Evolutionary conservation across 176 grass and related monocot genomes (phyloP), one percentile per base, ranked within the genome.

Genomic region (Melocanna baccifera): DNA sequence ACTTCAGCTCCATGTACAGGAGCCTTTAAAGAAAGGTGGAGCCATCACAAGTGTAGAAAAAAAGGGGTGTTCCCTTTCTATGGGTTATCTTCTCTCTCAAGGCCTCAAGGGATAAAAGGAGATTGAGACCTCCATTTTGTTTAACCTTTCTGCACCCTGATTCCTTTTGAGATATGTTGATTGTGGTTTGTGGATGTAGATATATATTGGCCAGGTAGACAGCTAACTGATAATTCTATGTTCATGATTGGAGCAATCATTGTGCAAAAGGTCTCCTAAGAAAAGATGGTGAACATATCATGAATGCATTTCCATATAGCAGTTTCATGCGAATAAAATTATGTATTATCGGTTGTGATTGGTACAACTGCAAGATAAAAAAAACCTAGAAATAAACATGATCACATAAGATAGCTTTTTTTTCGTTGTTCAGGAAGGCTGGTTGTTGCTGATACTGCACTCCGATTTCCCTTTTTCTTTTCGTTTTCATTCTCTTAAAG

Each of bases 211-310:
- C 23, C 59, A 78, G 39, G 62, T 69, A 43, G 32, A 12, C 58
- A 36, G 29, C 29, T 41, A 59, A 72, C 67, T 59, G 67, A 65
- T 67, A 78, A 82, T 83, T 86, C n/a, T 58, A 41, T 9, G n/a
- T 73, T 81, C 53, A 71, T 84, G 84, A 83, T 87, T 84, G 75
- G 41, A 19, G 10, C 80, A 80, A 91, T 87, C 75, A 87, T 76
- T 87, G 69, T 57, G 71, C 67, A 62, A 45, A 87, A 82, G 52
- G 62, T 62, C n/a, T 62, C 10, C 48, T 76, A 76, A 39, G 62
- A 53, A 71, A 71, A 41, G 40, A 80, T 75, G 12, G 61, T 61
- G 56, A 46, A 71, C 26, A 87, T 5, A 76, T 15, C 52, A 23
- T 80, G 85, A 71, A 71, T 51, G 59, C 12, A 51, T 20, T 42